phyloP scores from a whole-genome alignment of 805 yeast genomes.

The Barnettozyma populi region DNA sequence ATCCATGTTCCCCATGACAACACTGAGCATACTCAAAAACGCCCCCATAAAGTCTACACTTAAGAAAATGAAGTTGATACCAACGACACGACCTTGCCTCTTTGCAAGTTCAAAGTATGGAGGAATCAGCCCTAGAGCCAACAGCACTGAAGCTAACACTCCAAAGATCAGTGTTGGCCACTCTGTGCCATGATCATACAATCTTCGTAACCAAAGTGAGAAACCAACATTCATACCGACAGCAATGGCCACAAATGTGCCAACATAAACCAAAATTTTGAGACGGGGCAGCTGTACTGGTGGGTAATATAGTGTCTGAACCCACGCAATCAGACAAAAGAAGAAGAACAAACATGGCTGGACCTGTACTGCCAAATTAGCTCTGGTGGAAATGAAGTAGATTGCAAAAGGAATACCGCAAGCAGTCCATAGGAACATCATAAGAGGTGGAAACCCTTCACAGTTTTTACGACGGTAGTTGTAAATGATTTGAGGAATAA shows the following conservation, averaged over 20 bases:
- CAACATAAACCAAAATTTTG: slow-evolving; percentile 35
- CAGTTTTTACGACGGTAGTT: slow-evolving; percentile 75
- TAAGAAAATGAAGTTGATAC: slow-evolving; percentile 79
- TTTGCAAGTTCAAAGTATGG: slow-evolving; percentile 83
- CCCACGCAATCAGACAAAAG: slow-evolving; percentile 62
- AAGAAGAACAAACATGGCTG: slow-evolving; percentile 85
- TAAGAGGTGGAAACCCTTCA: slow-evolving; percentile 80
- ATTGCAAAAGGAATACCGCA: slow-evolving; percentile 82
- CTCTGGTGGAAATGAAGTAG: slow-evolving; percentile 67
- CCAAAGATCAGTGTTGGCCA: slow-evolving; percentile 88
- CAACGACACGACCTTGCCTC: slow-evolving; percentile 80
- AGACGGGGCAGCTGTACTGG: slow-evolving; percentile 43
- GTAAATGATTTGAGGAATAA: slow-evolving; percentile 76
- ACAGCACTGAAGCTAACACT: slow-evolving; percentile 65
- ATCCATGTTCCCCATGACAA: slow-evolving; percentile 55
- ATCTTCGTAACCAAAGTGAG: slow-evolving; percentile 60
- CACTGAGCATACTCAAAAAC: slow-evolving; percentile 63
- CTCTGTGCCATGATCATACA: slow-evolving; percentile 42
- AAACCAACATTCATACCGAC: slow-evolving; percentile 67
- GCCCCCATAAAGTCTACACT: slow-evolving; percentile 80
- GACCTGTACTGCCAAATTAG: slow-evolving; percentile 72
- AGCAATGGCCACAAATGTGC: slow-evolving; percentile 35
- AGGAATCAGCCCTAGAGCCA: slow-evolving; percentile 79
- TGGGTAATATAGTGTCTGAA: slow-evolving; percentile 69
- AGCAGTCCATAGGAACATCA: slow-evolving; percentile 80